phyloP scores from a whole-genome alignment of 331 rosid genomes.

The Acacia concinna region DNA sequence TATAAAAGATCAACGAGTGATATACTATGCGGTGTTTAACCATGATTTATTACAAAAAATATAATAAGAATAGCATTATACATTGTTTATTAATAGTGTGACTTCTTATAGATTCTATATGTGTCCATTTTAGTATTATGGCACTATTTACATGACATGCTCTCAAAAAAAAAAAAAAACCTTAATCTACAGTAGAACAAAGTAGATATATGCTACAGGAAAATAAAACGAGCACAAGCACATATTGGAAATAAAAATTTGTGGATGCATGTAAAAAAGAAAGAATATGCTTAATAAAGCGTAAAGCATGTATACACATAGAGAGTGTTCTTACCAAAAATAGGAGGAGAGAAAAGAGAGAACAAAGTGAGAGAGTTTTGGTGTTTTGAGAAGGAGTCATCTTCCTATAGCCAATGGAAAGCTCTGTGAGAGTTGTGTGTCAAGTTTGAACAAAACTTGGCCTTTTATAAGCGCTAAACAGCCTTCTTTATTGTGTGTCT shows the following conservation, averaged over 20 bases:
- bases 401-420: not conserved
- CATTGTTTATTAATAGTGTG: not conserved
- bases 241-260: not conserved
- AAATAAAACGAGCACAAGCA: not conserved
- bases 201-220: not conserved
- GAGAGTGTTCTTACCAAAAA: slow-evolving; percentile 30
- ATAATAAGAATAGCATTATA: not conserved
- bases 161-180: too few relatives aligned
- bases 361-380: slow-evolving; percentile 9
- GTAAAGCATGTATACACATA: not conserved
- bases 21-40: not conserved
- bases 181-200: not conserved
- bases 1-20: too few relatives aligned
- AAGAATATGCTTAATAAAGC: not conserved
- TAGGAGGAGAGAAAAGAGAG: slow-evolving; percentile 29
- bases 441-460: not conserved
- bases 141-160: not conserved
- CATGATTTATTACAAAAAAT: not conserved
- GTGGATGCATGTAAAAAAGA: not conserved
- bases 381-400: slow-evolving; percentile 32
- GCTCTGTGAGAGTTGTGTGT: not conserved
- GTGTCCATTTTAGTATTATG: not conserved
- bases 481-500: not conserved
- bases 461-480: slow-evolving; percentile 32
- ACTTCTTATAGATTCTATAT: not conserved